Evolutionary conservation across 208 protist species (phyloP).

Genomic region (Trypanosomatidae sp.): DNA sequence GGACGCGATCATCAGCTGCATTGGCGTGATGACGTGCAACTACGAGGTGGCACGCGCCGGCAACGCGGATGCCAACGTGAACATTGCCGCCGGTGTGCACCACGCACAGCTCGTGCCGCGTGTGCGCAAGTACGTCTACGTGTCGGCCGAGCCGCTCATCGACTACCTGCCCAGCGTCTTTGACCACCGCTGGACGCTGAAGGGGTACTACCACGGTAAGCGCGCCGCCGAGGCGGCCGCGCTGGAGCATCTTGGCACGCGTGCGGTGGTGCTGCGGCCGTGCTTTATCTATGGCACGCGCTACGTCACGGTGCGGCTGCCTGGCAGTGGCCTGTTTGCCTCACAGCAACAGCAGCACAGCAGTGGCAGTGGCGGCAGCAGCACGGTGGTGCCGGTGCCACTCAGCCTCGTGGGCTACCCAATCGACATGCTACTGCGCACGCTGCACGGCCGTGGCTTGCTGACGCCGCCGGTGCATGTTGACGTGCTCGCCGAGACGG

Average conservation of each 20-base stretch:
- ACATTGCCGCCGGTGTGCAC: conserved; percentile 57
- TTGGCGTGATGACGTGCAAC: conserved; percentile 52
- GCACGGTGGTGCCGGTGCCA: conserved; percentile 34
- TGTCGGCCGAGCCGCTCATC: conserved; percentile 54
- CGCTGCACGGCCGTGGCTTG: conserved; percentile 31
- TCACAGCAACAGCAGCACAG: too few species aligned
- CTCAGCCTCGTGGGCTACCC: conserved; percentile 45
- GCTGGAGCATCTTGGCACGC: conserved; percentile 33
- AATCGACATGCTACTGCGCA: conserved; percentile 28
- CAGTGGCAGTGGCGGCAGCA: conserved; percentile 9
- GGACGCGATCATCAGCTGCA: conserved; percentile 42
- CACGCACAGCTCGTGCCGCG: conserved; percentile 20
- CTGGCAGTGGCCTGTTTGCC: conserved; percentile 4
- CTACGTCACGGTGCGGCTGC: conserved; percentile 12
- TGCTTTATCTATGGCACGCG: conserved; percentile 73
- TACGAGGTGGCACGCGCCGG: conserved; percentile 43
- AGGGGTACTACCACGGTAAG: conserved; percentile 81
- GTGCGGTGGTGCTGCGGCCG: conserved; percentile 49
- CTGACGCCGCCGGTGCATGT: conserved; percentile 48
- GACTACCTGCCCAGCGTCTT: conserved; percentile 18
- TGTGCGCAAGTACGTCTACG: conserved; percentile 47
- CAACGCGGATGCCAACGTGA: conserved; percentile 66
- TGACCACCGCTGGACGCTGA: conserved; percentile 24
- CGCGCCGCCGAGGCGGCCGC: conserved; percentile 50
- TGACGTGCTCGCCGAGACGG: conserved; percentile 50